These are phyloP conservation scores for Gymnopilus dilepis DNA, from an alignment of 768 basidiomycete genomes.

Conservation along the genomic window DNA sequence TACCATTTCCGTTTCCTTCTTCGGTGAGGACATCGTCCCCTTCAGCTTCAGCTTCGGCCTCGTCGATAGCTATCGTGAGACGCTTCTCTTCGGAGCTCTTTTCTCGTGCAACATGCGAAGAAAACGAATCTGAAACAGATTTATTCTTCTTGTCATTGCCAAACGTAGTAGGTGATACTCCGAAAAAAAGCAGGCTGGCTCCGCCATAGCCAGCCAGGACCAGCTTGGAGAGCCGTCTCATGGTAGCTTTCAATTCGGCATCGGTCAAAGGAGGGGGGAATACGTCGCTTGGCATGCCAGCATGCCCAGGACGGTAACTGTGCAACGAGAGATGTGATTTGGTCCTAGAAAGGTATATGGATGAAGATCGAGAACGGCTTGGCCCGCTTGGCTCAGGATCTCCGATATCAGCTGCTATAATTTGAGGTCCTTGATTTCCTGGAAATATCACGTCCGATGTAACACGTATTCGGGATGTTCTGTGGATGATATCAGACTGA, in stretches of 20 bases:
- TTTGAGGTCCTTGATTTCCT: slow-evolving; percentile 64
- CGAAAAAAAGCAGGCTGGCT: slow-evolving; percentile 81
- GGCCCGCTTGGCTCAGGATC: slow-evolving; percentile 37
- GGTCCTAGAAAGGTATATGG: slow-evolving; percentile 25
- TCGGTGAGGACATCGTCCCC: slow-evolving; percentile 55
- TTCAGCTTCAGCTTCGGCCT: slow-evolving; percentile 69
- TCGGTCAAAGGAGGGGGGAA: slow-evolving; percentile 34
- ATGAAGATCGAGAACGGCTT: slow-evolving; percentile 25
- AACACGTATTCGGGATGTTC: slow-evolving; percentile 69
- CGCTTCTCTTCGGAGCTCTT: slow-evolving; percentile 63
- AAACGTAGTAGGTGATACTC: slow-evolving; percentile 48
- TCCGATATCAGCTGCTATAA: slow-evolving; percentile 85
- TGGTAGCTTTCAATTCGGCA: slow-evolving; percentile 64
- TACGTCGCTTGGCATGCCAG: slow-evolving; percentile 22
- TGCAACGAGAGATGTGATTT: slow-evolving; percentile 28
- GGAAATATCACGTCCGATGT: slow-evolving; percentile 76
- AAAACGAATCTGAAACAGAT: slow-evolving; percentile 33
- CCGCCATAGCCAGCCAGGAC: slow-evolving; percentile 87
- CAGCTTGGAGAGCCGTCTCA: slow-evolving; percentile 83
- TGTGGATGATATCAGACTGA: slow-evolving; percentile 22
- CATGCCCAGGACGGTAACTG: slow-evolving; percentile 20
- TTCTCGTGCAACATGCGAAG: slow-evolving; percentile 39
- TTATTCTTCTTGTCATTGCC: slow-evolving; percentile 12
- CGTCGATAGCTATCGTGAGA: slow-evolving; percentile 69
- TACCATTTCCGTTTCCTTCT: not conserved